Percentiles rank a stretch among this genome's conserved stretches.
Conservation (phyloP, 176 grass and related monocot species). For the Oryza nivara region DNA sequence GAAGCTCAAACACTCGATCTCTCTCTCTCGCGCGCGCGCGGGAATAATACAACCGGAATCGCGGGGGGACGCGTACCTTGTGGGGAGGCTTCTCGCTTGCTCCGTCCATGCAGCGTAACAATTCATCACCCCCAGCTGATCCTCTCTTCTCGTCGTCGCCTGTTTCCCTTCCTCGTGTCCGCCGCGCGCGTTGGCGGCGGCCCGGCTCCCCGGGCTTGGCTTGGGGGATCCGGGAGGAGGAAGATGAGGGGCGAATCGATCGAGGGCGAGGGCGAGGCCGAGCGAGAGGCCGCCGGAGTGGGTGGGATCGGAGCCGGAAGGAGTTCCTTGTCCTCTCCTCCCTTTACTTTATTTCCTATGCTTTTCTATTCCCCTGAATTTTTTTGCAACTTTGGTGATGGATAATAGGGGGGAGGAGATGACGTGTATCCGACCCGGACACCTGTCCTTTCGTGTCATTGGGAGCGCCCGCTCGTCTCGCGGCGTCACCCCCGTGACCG, state of each 20-base stretch:
- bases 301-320: conserved; percentile 31
- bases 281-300: neutral
- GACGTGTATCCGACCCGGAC: conserved; percentile 43
- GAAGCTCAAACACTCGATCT: neutral
- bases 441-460: conserved; percentile 17
- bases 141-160: conserved; percentile 13
- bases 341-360: neutral
- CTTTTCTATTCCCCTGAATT: neutral
- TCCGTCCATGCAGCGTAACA: conserved; percentile 60
- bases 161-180: neutral
- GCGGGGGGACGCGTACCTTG: conserved; percentile 43
- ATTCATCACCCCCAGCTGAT: conserved; percentile 48
- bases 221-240: neutral
- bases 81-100: conserved; percentile 50
- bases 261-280: neutral
- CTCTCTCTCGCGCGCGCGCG: no score
- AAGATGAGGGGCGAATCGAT: neutral
- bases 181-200: neutral
- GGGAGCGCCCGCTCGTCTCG: neutral
- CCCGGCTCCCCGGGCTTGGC: neutral
- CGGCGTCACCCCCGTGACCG: no score
- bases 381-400: conserved; percentile 17
- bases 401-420: conserved; percentile 20
- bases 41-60: neutral
- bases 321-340: conserved; percentile 28